A percentile compares a stretch with the other conserved stretches of the same genome.
These are phyloP conservation scores for Saururus chinensis DNA, from an alignment of 164 flowering plant genomes.

Conservation along the genomic window DNA sequence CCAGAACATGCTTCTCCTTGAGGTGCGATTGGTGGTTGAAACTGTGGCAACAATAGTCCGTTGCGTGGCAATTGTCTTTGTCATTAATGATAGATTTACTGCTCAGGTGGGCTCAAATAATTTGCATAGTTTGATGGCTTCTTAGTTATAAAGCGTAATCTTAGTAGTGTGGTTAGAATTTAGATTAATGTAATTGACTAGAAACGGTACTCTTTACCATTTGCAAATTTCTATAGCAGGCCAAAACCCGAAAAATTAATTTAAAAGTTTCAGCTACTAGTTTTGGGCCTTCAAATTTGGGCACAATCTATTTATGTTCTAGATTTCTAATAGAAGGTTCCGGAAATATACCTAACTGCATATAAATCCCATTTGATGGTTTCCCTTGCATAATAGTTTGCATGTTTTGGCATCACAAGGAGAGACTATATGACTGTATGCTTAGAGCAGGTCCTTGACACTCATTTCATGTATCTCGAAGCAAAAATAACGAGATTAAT, in stretches of 20 bases:
- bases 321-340: no score
- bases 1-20: slow-evolving; percentile 69
- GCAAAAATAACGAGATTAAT: background rate
- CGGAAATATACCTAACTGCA: no score
- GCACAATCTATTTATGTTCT: no score
- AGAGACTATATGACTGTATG: background rate
- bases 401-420: no score
- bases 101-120: slow-evolving; percentile 38
- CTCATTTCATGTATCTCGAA: background rate
- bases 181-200: no score
- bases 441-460: background rate
- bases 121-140: background rate
- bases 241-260: no score
- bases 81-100: slow-evolving; percentile 39
- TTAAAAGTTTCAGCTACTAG: background rate
- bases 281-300: background rate
- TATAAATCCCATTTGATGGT: no score
- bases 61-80: slow-evolving; percentile 55
- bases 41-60: slow-evolving; percentile 65
- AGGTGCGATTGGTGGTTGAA: slow-evolving; percentile 70
- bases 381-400: no score
- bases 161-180: background rate
- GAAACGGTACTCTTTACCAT: background rate
- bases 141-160: background rate
- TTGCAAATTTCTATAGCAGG: background rate